These are phyloP conservation scores for Boletus eberwhitei DNA, from an alignment of 768 basidiomycete species.

Conservation along the genomic window DNA sequence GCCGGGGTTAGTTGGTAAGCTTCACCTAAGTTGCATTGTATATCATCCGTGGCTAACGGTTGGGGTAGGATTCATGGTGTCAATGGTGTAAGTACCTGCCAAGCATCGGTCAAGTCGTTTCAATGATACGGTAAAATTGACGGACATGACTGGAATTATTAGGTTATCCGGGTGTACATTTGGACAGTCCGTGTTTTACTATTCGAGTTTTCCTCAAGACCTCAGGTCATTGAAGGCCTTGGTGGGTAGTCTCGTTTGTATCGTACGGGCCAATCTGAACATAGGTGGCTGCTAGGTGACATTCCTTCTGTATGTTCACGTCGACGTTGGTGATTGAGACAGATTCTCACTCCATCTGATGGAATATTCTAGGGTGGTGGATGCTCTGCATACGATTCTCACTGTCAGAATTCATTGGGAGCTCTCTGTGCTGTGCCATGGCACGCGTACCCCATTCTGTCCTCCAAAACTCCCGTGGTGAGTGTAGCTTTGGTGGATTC, in stretches of 20 bases:
- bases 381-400: background rate
- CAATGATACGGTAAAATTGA: background rate
- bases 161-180: slow-evolving; percentile 14
- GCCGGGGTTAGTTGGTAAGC: slow-evolving; percentile 1
- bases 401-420: background rate
- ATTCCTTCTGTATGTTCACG: no score
- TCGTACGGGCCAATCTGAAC: no score
- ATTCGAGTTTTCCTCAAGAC: slow-evolving; percentile 6
- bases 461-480: background rate
- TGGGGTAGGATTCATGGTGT: background rate
- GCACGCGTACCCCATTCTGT: background rate
- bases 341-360: background rate
- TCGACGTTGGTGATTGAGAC: background rate
- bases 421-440: background rate
- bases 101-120: background rate
- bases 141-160: background rate
- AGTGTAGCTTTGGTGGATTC: background rate
- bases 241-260: no score
- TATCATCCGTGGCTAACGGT: background rate
- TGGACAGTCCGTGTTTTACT: slow-evolving; percentile 10
- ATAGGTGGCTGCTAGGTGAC: no score
- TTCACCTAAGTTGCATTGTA: background rate
- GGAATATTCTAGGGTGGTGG: background rate
- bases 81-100: background rate
- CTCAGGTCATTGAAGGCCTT: slow-evolving; percentile 6